phyloP scores from a whole-genome alignment of 495 filamentous ascomycete species.

The Pseudevernia furfuracea region DNA sequence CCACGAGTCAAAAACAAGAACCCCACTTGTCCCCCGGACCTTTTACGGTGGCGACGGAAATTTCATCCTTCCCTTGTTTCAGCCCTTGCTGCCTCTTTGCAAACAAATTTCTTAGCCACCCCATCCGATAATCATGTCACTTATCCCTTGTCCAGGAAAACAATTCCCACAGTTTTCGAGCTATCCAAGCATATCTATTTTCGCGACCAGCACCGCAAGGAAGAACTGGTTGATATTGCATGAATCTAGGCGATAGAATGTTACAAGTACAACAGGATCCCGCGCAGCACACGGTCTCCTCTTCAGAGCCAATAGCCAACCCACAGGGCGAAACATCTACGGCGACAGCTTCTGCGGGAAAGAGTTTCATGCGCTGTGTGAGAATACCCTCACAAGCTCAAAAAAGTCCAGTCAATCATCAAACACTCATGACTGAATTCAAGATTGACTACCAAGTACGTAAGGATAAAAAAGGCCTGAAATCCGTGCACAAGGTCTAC shows the following conservation, averaged over 20 bases:
- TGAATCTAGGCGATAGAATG: background rate
- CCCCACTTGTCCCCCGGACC: background rate
- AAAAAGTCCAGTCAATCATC: background rate
- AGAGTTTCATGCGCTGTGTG: background rate
- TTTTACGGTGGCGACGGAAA: background rate
- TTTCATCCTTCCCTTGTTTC: background rate
- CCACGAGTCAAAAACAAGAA: no score
- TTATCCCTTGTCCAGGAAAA: background rate
- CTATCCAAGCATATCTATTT: background rate
- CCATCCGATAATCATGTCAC: background rate
- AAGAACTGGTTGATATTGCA: background rate
- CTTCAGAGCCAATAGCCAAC: background rate
- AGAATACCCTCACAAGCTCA: background rate
- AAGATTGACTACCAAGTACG: background rate
- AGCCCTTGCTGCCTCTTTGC: constrained; percentile 1
- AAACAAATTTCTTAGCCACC: background rate
- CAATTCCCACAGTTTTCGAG: background rate
- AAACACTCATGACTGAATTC: background rate
- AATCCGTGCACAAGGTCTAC: background rate
- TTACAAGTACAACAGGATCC: background rate
- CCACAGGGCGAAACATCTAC: background rate
- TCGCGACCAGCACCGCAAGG: background rate
- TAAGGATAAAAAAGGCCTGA: background rate
- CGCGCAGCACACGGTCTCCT: background rate
- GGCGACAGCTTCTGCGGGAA: background rate